These are phyloP conservation scores for Dendryphion nanum DNA, from an alignment of 2,329 filamentous ascomycete genomes.

Conservation along the genomic window DNA sequence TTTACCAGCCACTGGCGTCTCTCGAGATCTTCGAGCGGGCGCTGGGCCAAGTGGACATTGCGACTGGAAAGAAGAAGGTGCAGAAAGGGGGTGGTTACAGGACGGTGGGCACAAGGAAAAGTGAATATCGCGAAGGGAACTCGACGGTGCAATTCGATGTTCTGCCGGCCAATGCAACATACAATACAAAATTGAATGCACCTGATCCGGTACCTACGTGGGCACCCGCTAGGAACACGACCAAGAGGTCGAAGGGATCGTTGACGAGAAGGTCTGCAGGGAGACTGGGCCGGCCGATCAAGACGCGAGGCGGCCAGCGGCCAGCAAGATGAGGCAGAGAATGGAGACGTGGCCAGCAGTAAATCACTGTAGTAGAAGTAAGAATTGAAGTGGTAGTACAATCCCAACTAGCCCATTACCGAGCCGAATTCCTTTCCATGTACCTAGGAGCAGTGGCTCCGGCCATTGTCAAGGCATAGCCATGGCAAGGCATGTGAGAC, in stretches of 20 bases:
- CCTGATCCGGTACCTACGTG: constrained; percentile 40
- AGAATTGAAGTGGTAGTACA: no score
- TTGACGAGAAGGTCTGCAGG: constrained; percentile 17
- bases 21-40: constrained; percentile 52
- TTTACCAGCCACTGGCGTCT: constrained; percentile 54
- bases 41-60: constrained; percentile 50
- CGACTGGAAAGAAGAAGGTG: constrained; percentile 43
- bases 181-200: constrained; percentile 45
- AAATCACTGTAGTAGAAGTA: no score
- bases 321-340: no score
- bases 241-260: background rate
- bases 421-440: no score
- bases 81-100: constrained; percentile 20
- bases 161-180: constrained; percentile 45
- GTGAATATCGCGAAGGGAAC: constrained; percentile 45
- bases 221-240: constrained; percentile 7
- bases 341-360: background rate
- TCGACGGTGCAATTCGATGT: constrained; percentile 47
- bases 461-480: background rate
- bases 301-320: constrained; percentile 14
- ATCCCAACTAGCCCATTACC: no score
- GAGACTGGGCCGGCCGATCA: constrained; percentile 16
- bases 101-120: constrained; percentile 36
- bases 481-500: constrained; percentile 6
- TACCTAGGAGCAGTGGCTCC: no score